Evolutionary conservation across 2,329 filamentous ascomycete species (phyloP).

Genomic region (Penicillium hordei): DNA sequence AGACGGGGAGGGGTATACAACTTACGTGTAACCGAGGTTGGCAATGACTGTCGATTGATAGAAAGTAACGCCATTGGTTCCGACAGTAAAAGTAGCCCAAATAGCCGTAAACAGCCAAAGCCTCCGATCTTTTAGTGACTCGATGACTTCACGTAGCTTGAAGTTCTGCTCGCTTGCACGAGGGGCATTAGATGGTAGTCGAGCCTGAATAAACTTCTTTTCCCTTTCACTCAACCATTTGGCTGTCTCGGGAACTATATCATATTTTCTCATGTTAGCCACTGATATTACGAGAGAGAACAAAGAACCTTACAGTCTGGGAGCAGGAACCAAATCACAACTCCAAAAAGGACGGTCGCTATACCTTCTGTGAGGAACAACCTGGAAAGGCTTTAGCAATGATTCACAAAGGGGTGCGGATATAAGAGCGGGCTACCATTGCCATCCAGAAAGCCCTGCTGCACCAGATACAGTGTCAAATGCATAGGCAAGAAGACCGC

Average conservation of each 20-base stretch:
- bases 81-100: slow-evolving; percentile 51
- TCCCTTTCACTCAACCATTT: slow-evolving; percentile 50
- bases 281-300: background rate
- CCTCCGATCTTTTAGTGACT: slow-evolving; percentile 42
- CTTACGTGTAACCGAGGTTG: slow-evolving; percentile 46
- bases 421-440: slow-evolving; percentile 19
- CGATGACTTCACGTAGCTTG: slow-evolving; percentile 40
- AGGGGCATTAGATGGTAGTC: slow-evolving; percentile 46
- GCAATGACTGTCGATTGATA: slow-evolving; percentile 46
- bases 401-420: background rate
- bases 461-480: slow-evolving; percentile 44
- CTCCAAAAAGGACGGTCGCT: slow-evolving; percentile 22
- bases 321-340: slow-evolving; percentile 36
- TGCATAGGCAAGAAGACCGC: slow-evolving; percentile 47
- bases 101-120: slow-evolving; percentile 50
- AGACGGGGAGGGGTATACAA: background rate
- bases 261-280: background rate
- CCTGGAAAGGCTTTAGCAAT: slow-evolving; percentile 9
- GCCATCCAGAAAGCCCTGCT: slow-evolving; percentile 33
- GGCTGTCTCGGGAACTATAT: slow-evolving; percentile 45
- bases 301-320: slow-evolving; percentile 48
- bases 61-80: slow-evolving; percentile 47
- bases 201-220: slow-evolving; percentile 51
- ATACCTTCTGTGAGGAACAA: slow-evolving; percentile 26
- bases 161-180: slow-evolving; percentile 44